Base-by-base conservation (phyloP, 495 filamentous ascomycete genomes). In the Bryoglossum gracile region DNA sequence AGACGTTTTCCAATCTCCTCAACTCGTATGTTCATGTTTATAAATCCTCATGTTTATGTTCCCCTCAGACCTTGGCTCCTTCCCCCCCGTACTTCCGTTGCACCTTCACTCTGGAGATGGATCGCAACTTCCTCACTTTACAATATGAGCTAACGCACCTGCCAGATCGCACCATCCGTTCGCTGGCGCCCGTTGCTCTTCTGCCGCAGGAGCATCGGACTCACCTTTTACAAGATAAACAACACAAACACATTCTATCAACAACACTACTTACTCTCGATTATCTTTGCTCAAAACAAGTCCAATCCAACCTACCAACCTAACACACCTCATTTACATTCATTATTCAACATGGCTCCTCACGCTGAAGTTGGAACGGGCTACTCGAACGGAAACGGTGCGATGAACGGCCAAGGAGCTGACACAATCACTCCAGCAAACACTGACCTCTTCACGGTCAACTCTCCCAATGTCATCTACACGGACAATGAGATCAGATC, bases 101-200 rank as follows among this genome's bases (percentile, higher is more conserved):
- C n/a, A n/a, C n/a, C n/a, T n/a, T n/a, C n/a, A n/a, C n/a, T n/a
- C n/a, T n/a, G n/a, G n/a, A n/a, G n/a, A n/a, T 30, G 26, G 26
- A 30, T 30, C 13, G 13, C 26, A 30, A 30, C 4, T 23, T 36
- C 43, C 10, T 55, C 23, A 36, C 52, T 35, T 19, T 16, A 34
- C 17, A 41, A 16, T 53, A 10, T 42, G 30, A 22, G 19, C 38
- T 40, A 21, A 51, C 39, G 22, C 25, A 45, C 17, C 47, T 25
- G 21, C 38, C 62, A 92, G 91, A 62, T 80, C 84, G 71, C 91
- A 97, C 75, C 86, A 97, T 81, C 89, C 89, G 73, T 94, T 86
- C 83, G 91, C 94, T 80, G 82, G 83, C 82, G 86, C 85, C 82
- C 88, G 87, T 76, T 91, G 90, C 78, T 84, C 87, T 80, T 83